Evolutionary conservation across 2,329 filamentous ascomycete species (phyloP).

Genomic region (Pseudogymnoascus sp.): DNA sequence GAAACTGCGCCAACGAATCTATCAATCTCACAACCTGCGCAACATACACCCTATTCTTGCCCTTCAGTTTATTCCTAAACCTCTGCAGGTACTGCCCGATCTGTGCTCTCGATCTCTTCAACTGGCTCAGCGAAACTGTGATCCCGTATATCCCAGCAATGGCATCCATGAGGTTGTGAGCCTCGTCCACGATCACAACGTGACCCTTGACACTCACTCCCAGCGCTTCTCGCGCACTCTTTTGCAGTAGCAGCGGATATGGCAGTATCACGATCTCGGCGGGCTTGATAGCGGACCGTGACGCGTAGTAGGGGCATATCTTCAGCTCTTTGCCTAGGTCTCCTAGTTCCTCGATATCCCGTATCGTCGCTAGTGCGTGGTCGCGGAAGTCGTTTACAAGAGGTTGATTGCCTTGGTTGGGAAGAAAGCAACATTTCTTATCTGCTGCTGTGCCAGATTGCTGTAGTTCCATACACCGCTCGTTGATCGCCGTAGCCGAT

Average conservation of each 20-base stretch:
- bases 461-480: constrained; percentile 84
- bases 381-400: constrained; percentile 78
- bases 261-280: constrained; percentile 89
- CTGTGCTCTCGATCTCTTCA: constrained; percentile 66
- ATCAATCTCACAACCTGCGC: constrained; percentile 79
- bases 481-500: constrained; percentile 77
- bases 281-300: constrained; percentile 69
- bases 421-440: constrained; percentile 68
- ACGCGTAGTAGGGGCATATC: constrained; percentile 95
- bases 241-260: constrained; percentile 84
- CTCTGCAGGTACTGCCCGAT: constrained; percentile 76
- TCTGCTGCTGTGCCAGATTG: constrained; percentile 56
- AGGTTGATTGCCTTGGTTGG: constrained; percentile 65
- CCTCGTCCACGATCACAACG: constrained; percentile 93
- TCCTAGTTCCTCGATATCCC: constrained; percentile 88
- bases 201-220: constrained; percentile 80
- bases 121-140: constrained; percentile 63
- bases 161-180: constrained; percentile 95
- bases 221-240: constrained; percentile 77
- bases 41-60: constrained; percentile 84
- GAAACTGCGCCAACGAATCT: constrained; percentile 66
- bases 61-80: constrained; percentile 82
- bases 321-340: constrained; percentile 68
- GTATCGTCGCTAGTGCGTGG: constrained; percentile 71
- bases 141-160: constrained; percentile 81